A percentile compares a stretch with the other conserved stretches of the same genome.
Evolutionary conservation across 2,329 filamentous ascomycete genomes (phyloP).

Genomic region (Aspergillus ibericus): DNA sequence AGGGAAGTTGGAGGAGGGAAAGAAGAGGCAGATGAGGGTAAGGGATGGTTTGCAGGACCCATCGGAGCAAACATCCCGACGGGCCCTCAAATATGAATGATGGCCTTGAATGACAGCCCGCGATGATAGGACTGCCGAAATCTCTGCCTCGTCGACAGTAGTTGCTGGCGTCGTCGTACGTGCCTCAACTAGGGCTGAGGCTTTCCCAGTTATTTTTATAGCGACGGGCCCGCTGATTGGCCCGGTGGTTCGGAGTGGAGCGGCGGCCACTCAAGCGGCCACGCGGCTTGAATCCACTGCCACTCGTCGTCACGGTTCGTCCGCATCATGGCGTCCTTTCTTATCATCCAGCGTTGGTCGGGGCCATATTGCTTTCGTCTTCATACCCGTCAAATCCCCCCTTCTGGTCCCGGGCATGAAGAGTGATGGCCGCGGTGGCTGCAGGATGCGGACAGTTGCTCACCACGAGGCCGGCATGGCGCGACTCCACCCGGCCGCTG

Average conservation of each 20-base stretch:
- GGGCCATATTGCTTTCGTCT: no score
- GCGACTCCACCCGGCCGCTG: neutral
- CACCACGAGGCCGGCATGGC: neutral
- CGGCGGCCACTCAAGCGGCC: constrained; percentile 4
- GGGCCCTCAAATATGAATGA: neutral
- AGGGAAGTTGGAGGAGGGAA: neutral
- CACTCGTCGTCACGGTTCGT: neutral
- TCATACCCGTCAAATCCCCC: no score
- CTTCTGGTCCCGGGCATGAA: no score
- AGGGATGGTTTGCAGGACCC: neutral
- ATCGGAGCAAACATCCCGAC: neutral
- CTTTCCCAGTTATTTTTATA: constrained; percentile 4
- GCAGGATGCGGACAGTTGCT: no score
- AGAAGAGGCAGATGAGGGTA: neutral
- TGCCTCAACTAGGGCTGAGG: constrained; percentile 7
- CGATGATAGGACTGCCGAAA: neutral
- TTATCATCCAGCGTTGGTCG: no score
- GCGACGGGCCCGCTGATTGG: neutral
- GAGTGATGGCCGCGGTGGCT: no score
- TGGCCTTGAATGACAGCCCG: no score
- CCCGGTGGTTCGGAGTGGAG: neutral
- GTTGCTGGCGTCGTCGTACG: constrained; percentile 3
- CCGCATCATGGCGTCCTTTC: neutral
- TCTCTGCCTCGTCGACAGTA: neutral
- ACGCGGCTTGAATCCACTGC: constrained; percentile 4